Evolutionary conservation across 345 rosid species (phyloP).

Genomic region (Dimocarpus longan): DNA sequence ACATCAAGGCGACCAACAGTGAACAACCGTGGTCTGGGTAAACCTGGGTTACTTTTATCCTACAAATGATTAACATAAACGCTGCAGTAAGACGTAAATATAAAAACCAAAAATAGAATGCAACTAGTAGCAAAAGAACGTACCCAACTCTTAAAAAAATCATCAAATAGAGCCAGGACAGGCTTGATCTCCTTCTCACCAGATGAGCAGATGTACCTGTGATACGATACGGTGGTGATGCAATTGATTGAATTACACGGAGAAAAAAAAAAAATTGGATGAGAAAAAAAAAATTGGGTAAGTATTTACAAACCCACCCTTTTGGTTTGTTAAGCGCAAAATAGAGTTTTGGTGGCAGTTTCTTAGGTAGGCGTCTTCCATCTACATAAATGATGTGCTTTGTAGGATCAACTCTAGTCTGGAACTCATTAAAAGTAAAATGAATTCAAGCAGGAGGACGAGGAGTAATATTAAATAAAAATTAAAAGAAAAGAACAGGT

Average conservation of each 20-base stretch:
- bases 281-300: slow-evolving; percentile 13
- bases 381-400: slow-evolving; percentile 84
- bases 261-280: not conserved
- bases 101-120: slow-evolving; percentile 4
- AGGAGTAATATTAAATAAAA: not conserved
- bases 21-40: slow-evolving; percentile 82
- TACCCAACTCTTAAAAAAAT: slow-evolving; percentile 78
- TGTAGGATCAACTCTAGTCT: slow-evolving; percentile 90
- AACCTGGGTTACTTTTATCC: slow-evolving; percentile 70
- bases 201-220: slow-evolving; percentile 91
- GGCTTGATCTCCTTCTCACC: slow-evolving; percentile 82
- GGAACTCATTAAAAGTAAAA: slow-evolving; percentile 22
- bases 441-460: not conserved
- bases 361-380: slow-evolving; percentile 87
- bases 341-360: slow-evolving; percentile 85
- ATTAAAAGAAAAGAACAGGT: not conserved
- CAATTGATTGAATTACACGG: slow-evolving; percentile 7
- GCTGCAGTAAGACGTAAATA: not conserved
- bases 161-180: slow-evolving; percentile 69
- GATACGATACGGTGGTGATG: slow-evolving; percentile 10
- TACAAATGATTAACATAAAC: slow-evolving; percentile 27
- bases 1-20: slow-evolving; percentile 99
- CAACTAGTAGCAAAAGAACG: slow-evolving; percentile 1
- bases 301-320: slow-evolving; percentile 83
- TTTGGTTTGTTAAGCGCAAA: slow-evolving; percentile 96